Evolutionary conservation across 345 rosid species (phyloP).

Genomic region (Dipteronia dyeriana): DNA sequence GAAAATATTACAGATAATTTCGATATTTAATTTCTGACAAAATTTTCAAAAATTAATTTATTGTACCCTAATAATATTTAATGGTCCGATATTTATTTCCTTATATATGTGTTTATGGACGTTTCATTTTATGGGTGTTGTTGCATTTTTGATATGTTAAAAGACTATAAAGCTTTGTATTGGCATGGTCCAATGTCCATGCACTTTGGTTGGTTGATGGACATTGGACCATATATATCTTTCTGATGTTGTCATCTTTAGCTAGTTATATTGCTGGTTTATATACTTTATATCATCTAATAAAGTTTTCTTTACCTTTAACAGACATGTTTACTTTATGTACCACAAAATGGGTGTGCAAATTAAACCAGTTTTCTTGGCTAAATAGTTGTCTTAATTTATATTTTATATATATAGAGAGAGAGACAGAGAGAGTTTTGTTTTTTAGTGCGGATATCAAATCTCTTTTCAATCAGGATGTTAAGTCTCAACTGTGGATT

Average conservation of each 20-base stretch:
- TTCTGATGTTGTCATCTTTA: background rate
- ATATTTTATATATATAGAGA: no score
- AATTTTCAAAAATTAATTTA: no score
- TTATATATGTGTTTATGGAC: background rate
- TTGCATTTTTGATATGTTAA: background rate
- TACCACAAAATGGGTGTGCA: background rate
- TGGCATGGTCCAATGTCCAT: conserved; percentile 17
- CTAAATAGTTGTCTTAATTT: no score
- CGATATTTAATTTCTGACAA: no score
- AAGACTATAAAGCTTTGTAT: conserved; percentile 8
- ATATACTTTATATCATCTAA: background rate
- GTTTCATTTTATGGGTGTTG: background rate
- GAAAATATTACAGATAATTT: no score
- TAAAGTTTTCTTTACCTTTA: conserved; percentile 1
- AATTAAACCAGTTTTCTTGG: background rate
- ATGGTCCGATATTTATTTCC: no score
- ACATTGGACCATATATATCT: conserved; percentile 7
- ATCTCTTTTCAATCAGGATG: no score
- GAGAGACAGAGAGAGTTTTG: background rate
- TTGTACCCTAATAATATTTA: no score
- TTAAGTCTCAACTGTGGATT: no score
- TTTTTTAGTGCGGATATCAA: no score
- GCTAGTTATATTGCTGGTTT: background rate
- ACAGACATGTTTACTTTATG: background rate
- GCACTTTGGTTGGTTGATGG: conserved; percentile 32